A percentile compares a stretch with the other conserved stretches of the same genome.
Conservation (phyloP, 2,329 filamentous ascomycete genomes). For the Metarhizium robertsii region DNA sequence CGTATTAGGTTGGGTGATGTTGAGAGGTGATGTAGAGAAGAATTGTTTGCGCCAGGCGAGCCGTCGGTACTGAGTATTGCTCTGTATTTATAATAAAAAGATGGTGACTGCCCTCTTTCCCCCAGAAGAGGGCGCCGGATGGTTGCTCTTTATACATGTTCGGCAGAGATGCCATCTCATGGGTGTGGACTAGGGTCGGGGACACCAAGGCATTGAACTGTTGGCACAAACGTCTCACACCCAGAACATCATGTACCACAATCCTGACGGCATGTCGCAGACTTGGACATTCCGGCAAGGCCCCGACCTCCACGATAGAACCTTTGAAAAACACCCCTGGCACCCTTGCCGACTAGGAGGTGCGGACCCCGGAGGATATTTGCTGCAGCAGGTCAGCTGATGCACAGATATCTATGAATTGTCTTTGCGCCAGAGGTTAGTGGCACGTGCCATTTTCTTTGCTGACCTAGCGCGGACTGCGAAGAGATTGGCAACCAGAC, state of each 20-base stretch:
- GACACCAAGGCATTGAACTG: too few relatives aligned
- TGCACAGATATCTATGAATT: not conserved
- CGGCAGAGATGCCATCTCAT: not conserved
- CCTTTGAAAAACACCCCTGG: too few relatives aligned
- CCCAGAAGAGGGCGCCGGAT: not conserved
- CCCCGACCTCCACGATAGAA: too few relatives aligned
- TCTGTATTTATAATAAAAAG: not conserved
- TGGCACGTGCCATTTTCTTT: conserved; percentile 1
- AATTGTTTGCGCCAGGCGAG: not conserved
- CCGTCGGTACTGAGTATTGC: not conserved
- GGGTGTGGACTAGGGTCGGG: not conserved
- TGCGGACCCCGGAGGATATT: not conserved
- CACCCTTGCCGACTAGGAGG: not conserved
- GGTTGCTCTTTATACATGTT: not conserved
- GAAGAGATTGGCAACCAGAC: not conserved
- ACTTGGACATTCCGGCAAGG: not conserved
- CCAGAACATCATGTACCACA: not conserved
- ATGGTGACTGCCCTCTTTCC: not conserved
- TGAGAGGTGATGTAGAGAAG: not conserved
- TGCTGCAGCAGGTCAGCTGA: conserved; percentile 1
- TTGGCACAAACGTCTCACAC: not conserved
- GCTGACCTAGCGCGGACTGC: not conserved
- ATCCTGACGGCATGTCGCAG: not conserved
- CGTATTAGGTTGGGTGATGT: not conserved
- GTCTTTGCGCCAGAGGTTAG: not conserved